Evolutionary conservation across 352 stramenopile species (phyloP).

Genomic region (Plasmopara halstedii): DNA sequence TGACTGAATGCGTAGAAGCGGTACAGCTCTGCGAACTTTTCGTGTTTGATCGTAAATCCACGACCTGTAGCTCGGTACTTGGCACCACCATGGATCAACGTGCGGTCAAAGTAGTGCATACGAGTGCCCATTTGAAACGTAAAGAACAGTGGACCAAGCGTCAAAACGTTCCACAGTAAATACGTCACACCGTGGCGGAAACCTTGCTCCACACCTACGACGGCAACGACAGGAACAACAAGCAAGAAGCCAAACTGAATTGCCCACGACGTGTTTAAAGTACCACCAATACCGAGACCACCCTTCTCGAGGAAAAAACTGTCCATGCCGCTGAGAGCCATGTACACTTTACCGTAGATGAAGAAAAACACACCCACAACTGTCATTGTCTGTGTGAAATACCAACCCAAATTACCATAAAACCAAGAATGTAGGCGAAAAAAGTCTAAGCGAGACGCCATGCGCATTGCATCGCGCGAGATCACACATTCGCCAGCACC

Average conservation of each 20-base stretch:
- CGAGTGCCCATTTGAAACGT: conserved; percentile 99
- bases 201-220: conserved; percentile 96
- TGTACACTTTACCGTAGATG: conserved; percentile 96
- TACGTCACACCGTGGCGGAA: conserved; percentile 91
- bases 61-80: conserved; percentile 97
- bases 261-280: conserved; percentile 94
- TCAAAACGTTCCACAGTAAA: conserved; percentile 94
- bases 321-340: conserved; percentile 93
- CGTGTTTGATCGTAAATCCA: conserved; percentile 99
- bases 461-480: conserved; percentile 93
- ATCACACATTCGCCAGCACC: conserved; percentile 96
- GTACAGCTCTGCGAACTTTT: conserved; percentile 96
- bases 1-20: conserved; percentile 98
- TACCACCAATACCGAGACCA: conserved; percentile 91
- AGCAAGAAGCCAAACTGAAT: conserved; percentile 95
- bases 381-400: conserved; percentile 97
- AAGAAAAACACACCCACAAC: conserved; percentile 97
- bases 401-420: conserved; percentile 98
- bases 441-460: conserved; percentile 95
- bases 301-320: conserved; percentile 87
- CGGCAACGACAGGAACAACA: conserved; percentile 95
- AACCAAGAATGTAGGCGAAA: conserved; percentile 97
- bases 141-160: conserved; percentile 96
- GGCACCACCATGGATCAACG: conserved; percentile 94
- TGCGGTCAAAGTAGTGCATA: conserved; percentile 98